Evolutionary conservation across 306 rosid species (phyloP).

Genomic region (Dryas alaskensis): DNA sequence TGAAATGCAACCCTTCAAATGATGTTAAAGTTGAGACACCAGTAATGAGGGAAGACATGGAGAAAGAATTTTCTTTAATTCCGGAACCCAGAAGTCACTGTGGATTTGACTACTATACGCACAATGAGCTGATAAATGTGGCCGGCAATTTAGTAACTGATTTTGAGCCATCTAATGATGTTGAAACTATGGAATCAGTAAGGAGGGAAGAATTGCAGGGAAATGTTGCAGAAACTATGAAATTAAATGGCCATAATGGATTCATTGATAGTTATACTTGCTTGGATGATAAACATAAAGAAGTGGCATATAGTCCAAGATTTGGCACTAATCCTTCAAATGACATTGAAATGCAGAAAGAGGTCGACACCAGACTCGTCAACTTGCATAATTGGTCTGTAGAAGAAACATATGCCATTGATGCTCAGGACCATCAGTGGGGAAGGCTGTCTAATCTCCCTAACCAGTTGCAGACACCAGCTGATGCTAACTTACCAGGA

Average conservation of each 20-base stretch:
- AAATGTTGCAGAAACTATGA: conserved; percentile 19
- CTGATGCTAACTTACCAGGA: conserved; percentile 17
- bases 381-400: conserved; percentile 7
- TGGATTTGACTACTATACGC: neutral
- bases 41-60: neutral
- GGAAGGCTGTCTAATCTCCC: conserved; percentile 1
- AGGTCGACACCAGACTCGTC: neutral
- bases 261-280: conserved; percentile 13
- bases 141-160: conserved; percentile 7
- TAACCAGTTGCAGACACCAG: conserved; percentile 2
- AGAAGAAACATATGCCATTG: conserved; percentile 23
- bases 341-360: conserved; percentile 15
- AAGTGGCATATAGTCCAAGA: conserved; percentile 12
- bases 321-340: conserved; percentile 9
- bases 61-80: neutral
- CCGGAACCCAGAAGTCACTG: neutral
- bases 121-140: conserved; percentile 2
- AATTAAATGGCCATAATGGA: conserved; percentile 19
- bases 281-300: conserved; percentile 25
- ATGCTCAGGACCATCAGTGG: conserved; percentile 16
- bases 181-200: conserved; percentile 18
- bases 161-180: conserved; percentile 18
- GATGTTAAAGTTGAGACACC: conserved; percentile 18
- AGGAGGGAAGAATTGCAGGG: conserved; percentile 31
- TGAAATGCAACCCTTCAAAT: conserved; percentile 17